phyloP scores from a whole-genome alignment of 345 rosid genomes.

The Ricinus communis region DNA sequence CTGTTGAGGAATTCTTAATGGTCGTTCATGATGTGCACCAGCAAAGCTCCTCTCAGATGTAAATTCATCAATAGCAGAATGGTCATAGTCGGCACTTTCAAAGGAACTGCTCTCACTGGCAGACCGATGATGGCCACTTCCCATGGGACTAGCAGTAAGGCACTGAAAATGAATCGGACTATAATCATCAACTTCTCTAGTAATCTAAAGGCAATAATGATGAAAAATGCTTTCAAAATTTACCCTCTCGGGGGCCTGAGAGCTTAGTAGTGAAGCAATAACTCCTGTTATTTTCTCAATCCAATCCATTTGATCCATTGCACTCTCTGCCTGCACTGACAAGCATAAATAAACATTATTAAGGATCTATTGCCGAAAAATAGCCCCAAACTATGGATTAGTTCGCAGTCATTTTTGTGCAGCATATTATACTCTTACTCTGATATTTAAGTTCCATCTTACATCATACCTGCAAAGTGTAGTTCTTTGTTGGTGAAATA shows the following conservation, averaged over 20 bases:
- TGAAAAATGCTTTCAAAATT: slow-evolving; percentile 19
- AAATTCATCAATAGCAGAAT: slow-evolving; percentile 69
- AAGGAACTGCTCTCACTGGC: slow-evolving; percentile 98
- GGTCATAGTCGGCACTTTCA: slow-evolving; percentile 93
- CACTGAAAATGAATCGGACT: slow-evolving; percentile 50
- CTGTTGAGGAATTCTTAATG: slow-evolving; percentile 62
- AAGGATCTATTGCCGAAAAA: slow-evolving; percentile 29
- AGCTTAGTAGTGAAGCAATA: slow-evolving; percentile 94
- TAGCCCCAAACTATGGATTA: slow-evolving; percentile 1
- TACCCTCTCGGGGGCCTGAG: slow-evolving; percentile 94
- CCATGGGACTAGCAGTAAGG: slow-evolving; percentile 74
- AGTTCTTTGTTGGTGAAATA: slow-evolving; percentile 94
- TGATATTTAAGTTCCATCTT: slow-evolving; percentile 23
- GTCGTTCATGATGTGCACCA: slow-evolving; percentile 58
- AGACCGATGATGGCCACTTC: slow-evolving; percentile 90
- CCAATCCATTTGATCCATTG: slow-evolving; percentile 98
- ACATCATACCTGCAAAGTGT: slow-evolving; percentile 90
- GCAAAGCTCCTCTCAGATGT: slow-evolving; percentile 64
- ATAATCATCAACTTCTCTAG: slow-evolving; percentile 23
- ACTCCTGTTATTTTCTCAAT: slow-evolving; percentile 98
- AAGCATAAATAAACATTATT: slow-evolving; percentile 45
- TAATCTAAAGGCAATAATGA: slow-evolving; percentile 11
- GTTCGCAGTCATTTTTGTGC: slow-evolving; percentile 1
- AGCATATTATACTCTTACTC: slow-evolving; percentile 7
- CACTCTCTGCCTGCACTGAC: slow-evolving; percentile 99